phyloP scores from a whole-genome alignment of 441 rosid genomes.

The Erodium trifolium region DNA sequence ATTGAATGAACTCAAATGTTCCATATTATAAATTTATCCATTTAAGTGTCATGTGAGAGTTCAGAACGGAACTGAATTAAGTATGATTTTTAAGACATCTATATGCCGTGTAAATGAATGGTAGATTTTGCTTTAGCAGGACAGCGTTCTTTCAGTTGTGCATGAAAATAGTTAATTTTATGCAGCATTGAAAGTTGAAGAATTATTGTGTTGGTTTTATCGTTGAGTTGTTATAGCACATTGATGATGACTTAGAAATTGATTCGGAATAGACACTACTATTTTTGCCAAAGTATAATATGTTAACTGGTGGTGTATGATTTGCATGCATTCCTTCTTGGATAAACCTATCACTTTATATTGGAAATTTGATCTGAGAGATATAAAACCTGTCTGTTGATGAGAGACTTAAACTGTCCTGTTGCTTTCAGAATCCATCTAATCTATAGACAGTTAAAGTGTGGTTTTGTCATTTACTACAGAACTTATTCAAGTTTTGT shows the following conservation, averaged over 20 bases:
- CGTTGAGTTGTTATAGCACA: neutral
- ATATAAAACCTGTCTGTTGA: neutral
- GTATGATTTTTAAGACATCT: neutral
- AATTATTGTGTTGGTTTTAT: neutral
- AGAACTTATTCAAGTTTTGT: conserved; percentile 11
- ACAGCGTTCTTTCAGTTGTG: neutral
- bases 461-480: neutral
- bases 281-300: neutral
- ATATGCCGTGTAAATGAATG: neutral
- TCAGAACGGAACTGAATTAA: neutral
- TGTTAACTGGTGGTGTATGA: neutral
- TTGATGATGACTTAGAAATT: neutral
- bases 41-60: neutral
- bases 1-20: neutral
- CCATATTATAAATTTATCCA: neutral
- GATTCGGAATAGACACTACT: neutral
- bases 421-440: neutral
- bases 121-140: neutral
- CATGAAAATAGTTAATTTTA: neutral
- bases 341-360: neutral
- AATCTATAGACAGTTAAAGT: neutral
- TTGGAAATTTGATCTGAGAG: neutral
- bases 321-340: neutral
- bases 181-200: neutral
- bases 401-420: neutral